Percentiles rank a stretch among this genome's conserved stretches.
These are phyloP conservation scores for Parmelia sp. DNA, from an alignment of 495 filamentous ascomycete genomes.

Conservation along the genomic window DNA sequence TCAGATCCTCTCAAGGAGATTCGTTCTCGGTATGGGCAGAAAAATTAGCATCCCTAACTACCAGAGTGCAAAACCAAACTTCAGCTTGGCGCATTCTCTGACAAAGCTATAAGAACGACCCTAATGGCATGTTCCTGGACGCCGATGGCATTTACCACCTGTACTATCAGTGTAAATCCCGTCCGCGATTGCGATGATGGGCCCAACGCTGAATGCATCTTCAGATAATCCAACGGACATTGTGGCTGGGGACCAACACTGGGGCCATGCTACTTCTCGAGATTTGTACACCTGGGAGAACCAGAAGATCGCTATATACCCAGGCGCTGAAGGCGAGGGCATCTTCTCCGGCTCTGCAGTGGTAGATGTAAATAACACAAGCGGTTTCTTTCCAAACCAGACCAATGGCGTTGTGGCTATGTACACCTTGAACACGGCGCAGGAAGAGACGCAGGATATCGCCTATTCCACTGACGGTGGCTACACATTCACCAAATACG, in stretches of 20 bases:
- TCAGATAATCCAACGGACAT: conserved; percentile 41
- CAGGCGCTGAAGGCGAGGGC: conserved; percentile 40
- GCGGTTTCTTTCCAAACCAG: conserved; percentile 48
- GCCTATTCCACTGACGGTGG: conserved; percentile 52
- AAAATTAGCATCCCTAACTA: neutral
- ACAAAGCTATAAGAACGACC: conserved; percentile 41
- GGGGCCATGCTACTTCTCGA: conserved; percentile 47
- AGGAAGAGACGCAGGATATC: conserved; percentile 48
- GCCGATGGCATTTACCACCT: conserved; percentile 45
- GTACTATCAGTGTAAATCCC: conserved; percentile 45
- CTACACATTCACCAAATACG: conserved; percentile 48
- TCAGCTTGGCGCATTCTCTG: neutral
- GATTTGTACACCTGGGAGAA: conserved; percentile 50
- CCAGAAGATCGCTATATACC: conserved; percentile 47
- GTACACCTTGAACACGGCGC: conserved; percentile 44
- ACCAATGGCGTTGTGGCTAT: conserved; percentile 49
- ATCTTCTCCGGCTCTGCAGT: conserved; percentile 50
- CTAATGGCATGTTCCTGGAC: conserved; percentile 50
- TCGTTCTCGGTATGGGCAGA: neutral
- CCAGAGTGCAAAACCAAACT: neutral
- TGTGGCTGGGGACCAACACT: conserved; percentile 48
- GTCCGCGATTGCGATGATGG: neutral
- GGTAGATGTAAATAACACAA: conserved; percentile 50
- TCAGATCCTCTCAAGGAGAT: too few relatives aligned
- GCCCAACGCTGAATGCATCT: conserved; percentile 4